phyloP scores from a whole-genome alignment of 2,329 filamentous ascomycete genomes.

The Albifimbria verrucaria region DNA sequence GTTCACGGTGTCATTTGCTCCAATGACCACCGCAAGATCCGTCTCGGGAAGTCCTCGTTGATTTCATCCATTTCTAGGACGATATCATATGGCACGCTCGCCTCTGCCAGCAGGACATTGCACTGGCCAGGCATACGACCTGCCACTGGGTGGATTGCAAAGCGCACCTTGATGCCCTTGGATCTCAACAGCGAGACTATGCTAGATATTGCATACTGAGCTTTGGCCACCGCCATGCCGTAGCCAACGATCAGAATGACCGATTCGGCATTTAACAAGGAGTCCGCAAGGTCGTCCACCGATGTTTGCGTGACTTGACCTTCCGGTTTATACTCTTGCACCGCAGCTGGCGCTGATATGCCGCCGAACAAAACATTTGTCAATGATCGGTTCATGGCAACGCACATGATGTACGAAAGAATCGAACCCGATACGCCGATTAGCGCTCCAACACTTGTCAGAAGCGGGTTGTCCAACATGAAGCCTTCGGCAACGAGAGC shows the following conservation, averaged over 20 bases:
- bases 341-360: constrained; percentile 60
- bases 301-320: constrained; percentile 75
- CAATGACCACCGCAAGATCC: constrained; percentile 83
- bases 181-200: constrained; percentile 72
- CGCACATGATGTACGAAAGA: constrained; percentile 81
- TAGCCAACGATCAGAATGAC: constrained; percentile 91
- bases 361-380: constrained; percentile 88
- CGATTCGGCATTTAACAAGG: constrained; percentile 70
- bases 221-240: constrained; percentile 92
- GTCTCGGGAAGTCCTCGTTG: constrained; percentile 89
- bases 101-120: constrained; percentile 86
- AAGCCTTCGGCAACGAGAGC: constrained; percentile 87
- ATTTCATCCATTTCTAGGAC: constrained; percentile 96
- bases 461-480: constrained; percentile 83
- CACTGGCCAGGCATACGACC: constrained; percentile 92
- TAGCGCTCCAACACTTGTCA: constrained; percentile 80
- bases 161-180: constrained; percentile 77
- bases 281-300: constrained; percentile 77
- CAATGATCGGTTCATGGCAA: constrained; percentile 89
- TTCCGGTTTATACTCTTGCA: constrained; percentile 69
- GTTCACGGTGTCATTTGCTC: constrained; percentile 90
- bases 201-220: constrained; percentile 85
- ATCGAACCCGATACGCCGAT: constrained; percentile 90
- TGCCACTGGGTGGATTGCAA: constrained; percentile 87
- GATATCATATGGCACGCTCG: constrained; percentile 85